A percentile compares a stretch with the other conserved stretches of the same genome.
Evolutionary conservation across 805 yeast species (phyloP).

Genomic region (Tetrapisispora taiwanensis): DNA sequence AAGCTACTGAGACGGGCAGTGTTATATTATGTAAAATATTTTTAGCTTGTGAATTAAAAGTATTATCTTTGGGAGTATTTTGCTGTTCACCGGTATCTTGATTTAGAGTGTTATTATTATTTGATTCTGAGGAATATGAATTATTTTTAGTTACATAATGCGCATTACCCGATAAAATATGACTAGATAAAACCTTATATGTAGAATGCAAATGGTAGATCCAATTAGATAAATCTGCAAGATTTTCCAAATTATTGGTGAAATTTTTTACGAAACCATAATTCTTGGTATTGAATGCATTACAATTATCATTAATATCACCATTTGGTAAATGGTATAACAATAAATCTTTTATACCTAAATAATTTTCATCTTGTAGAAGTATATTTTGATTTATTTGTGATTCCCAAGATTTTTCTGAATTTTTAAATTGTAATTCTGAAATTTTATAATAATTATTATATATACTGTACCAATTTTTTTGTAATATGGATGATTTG

Average conservation of each 20-base stretch:
- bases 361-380: slow-evolving; percentile 20
- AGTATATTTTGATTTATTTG: slow-evolving; percentile 19
- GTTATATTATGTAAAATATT: slow-evolving; percentile 24
- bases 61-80: not conserved
- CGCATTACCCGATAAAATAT: slow-evolving; percentile 17
- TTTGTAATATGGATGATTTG: slow-evolving; percentile 15
- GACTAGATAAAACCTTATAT: slow-evolving; percentile 18
- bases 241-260: slow-evolving; percentile 13
- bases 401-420: slow-evolving; percentile 21
- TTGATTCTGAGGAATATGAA: not conserved
- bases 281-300: slow-evolving; percentile 7
- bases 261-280: slow-evolving; percentile 26
- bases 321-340: slow-evolving; percentile 23
- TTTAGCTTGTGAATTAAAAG: slow-evolving; percentile 3
- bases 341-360: slow-evolving; percentile 23
- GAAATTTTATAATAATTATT: slow-evolving; percentile 19
- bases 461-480: slow-evolving; percentile 18
- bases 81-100: no score
- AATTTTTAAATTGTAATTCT: slow-evolving; percentile 11
- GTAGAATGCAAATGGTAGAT: slow-evolving; percentile 22
- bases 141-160: slow-evolving; percentile 9
- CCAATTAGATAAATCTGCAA: slow-evolving; percentile 26
- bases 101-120: no score
- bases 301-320: not conserved
- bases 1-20: slow-evolving; percentile 26